phyloP scores from a whole-genome alignment of 805 yeast genomes.

The Candida ovalis region DNA sequence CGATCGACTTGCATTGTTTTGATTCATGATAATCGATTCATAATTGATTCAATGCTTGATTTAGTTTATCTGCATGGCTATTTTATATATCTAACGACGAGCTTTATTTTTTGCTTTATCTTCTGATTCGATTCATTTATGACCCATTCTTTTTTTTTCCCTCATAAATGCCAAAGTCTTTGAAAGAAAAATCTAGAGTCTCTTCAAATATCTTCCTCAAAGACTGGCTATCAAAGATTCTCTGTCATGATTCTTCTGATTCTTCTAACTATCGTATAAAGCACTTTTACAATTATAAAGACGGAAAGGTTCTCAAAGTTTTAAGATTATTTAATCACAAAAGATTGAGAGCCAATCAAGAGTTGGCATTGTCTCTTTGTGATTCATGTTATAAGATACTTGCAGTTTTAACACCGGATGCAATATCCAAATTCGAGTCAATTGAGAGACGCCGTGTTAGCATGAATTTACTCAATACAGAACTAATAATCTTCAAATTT shows the following conservation, averaged over 20 bases:
- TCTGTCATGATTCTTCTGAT: constrained; percentile 4
- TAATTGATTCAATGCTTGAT: neutral
- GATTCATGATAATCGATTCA: neutral
- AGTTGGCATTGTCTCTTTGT: constrained; percentile 14
- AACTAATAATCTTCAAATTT: constrained; percentile 11
- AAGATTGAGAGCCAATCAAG: neutral
- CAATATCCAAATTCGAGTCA: constrained; percentile 17
- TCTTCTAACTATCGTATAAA: neutral
- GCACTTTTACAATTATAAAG: constrained; percentile 1
- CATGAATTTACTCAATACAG: constrained; percentile 11
- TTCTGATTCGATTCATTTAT: neutral
- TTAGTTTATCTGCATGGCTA: too few relatives aligned
- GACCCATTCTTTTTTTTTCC: neutral
- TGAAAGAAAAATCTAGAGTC: constrained; percentile 5
- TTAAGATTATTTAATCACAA: constrained; percentile 5
- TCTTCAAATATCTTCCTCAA: constrained; percentile 9
- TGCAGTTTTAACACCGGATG: constrained; percentile 10
- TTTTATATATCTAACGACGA: neutral
- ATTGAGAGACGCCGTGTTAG: constrained; percentile 18
- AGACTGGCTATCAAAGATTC: constrained; percentile 10
- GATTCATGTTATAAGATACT: constrained; percentile 18
- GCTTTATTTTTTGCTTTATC: neutral
- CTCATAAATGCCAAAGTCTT: constrained; percentile 7
- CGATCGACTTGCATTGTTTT: neutral
- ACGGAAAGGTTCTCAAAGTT: constrained; percentile 12